Percentiles rank a stretch among this genome's conserved stretches.
Conservation (phyloP, 257 asterid genomes). For the Ilex asprella region DNA sequence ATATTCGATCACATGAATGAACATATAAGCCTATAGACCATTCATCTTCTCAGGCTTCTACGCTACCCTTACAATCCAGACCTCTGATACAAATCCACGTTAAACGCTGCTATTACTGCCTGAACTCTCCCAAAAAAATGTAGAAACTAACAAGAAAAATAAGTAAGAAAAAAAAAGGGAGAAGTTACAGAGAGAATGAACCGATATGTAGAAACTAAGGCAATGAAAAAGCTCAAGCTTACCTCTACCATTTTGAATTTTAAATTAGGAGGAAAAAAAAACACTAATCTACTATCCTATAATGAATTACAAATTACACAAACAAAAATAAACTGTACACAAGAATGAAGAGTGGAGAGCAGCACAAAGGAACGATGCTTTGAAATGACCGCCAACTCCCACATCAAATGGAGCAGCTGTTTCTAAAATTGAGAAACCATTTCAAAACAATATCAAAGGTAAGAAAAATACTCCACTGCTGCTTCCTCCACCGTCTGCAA, state of each 20-base stretch:
- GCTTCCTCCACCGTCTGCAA: slow-evolving; percentile 37
- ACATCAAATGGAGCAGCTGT: slow-evolving; percentile 14
- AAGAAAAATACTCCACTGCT: slow-evolving; percentile 10
- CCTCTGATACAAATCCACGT: too few species aligned
- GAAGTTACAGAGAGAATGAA: too few species aligned
- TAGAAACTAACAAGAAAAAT: too few species aligned
- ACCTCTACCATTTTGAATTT: slow-evolving; percentile 19
- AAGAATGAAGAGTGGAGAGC: slow-evolving; percentile 44
- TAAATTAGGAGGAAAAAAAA: slow-evolving; percentile 10
- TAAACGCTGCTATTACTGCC: too few species aligned
- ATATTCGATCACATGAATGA: too few species aligned
- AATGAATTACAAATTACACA: slow-evolving; percentile 53
- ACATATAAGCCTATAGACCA: too few species aligned
- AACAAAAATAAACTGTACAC: slow-evolving; percentile 54
- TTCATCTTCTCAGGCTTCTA: too few species aligned
- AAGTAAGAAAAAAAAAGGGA: too few species aligned
- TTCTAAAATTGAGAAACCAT: slow-evolving; percentile 19
- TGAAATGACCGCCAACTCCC: slow-evolving; percentile 12
- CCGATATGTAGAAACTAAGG: too few species aligned
- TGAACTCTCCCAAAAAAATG: too few species aligned
- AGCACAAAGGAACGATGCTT: slow-evolving; percentile 19
- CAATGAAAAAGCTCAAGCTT: neutral
- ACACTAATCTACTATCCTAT: slow-evolving; percentile 23
- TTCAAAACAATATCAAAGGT: slow-evolving; percentile 17
- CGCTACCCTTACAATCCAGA: too few species aligned